phyloP scores from a whole-genome alignment of 495 filamentous ascomycete species.

The Poronia punctata region DNA sequence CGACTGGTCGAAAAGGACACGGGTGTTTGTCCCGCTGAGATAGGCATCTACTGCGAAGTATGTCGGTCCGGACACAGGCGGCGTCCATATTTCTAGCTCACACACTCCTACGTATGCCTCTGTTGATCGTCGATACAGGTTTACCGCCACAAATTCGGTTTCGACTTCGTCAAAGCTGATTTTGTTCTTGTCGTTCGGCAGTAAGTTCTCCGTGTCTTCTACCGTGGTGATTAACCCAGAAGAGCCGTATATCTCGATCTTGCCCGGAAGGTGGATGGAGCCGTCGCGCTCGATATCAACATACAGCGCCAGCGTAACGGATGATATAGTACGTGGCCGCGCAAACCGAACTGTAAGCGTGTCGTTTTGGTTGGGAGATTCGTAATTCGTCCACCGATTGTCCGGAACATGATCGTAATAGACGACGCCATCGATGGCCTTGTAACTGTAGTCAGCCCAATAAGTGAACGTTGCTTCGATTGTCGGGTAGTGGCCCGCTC shows the following conservation, averaged over 20 bases:
- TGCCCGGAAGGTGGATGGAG: constrained; percentile 28
- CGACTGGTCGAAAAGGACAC: constrained; percentile 20
- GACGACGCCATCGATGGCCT: constrained; percentile 38
- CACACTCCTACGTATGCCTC: constrained; percentile 26
- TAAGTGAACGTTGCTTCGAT: constrained; percentile 30
- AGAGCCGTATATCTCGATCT: constrained; percentile 30
- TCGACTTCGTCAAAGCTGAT: constrained; percentile 25
- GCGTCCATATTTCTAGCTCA: constrained; percentile 34
- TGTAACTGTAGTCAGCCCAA: constrained; percentile 27
- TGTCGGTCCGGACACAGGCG: constrained; percentile 13
- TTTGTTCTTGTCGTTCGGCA: constrained; percentile 35
- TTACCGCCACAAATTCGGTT: constrained; percentile 25
- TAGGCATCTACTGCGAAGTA: constrained; percentile 28
- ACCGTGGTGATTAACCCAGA: constrained; percentile 21
- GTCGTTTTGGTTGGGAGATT: constrained; percentile 26
- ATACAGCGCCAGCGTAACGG: constrained; percentile 33
- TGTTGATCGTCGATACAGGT: constrained; percentile 23
- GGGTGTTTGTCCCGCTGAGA: constrained; percentile 19
- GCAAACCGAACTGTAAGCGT: constrained; percentile 35
- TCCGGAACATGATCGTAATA: constrained; percentile 38
- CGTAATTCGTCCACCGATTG: constrained; percentile 41
- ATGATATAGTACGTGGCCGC: constrained; percentile 30
- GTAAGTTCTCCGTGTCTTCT: constrained; percentile 17
- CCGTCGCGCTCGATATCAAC: constrained; percentile 31
- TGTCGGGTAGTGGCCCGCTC: constrained; percentile 30